Base-by-base conservation (phyloP, 2,329 filamentous ascomycete genomes). In the Helotiales sp. region DNA sequence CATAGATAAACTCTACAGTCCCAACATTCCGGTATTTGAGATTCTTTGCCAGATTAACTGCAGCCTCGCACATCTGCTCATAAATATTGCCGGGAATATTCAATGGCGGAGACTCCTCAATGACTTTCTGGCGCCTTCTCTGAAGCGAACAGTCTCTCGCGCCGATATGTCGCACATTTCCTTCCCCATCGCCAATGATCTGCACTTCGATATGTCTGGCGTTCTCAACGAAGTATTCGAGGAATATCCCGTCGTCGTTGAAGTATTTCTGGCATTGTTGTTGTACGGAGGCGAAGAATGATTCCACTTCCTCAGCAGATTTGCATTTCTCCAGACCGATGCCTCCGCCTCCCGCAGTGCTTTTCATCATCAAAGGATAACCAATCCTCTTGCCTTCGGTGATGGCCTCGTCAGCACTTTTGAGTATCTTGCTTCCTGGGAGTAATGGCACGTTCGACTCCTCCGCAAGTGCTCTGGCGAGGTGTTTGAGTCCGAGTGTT, bases 261-360 rank as follows among this genome's bases (percentile, higher is more conserved):
- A 65, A 65, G 30, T 50, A 43, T 32, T 47, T 52, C 15, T 43
- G 43, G n/a, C 55, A 45, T 52, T 60, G 63, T 15, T 60, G 55
- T n/a, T 61, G 55, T 1, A 60, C 28, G 13, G 55, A 58, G 15
- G 57, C 61, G 77, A 91, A 91, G 78, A 20, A 78, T 77, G 13
- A 80, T 73, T 69, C 86, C 87, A 1, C 83, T 83, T 45, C 85
- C 6, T 60, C 40, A 2, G 13, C 55, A 24, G 47, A 45, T 15
- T 32, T 32, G 17, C 63, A 65, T 37, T 65, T 58, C n/a, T 65
- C 80, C 64, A 89, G 77, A 0, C 89, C 89, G 82, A 89, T 90
- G 3, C 88, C 88, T 3, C 88, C 89, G 2, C 88, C 87, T 3
- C 85, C 85, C 7, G 81, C 86, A 0, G 85, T 85, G 1, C 85